Conservation (phyloP, 208 protist genomes). For the Acanthamoeba lenticulata region DNA sequence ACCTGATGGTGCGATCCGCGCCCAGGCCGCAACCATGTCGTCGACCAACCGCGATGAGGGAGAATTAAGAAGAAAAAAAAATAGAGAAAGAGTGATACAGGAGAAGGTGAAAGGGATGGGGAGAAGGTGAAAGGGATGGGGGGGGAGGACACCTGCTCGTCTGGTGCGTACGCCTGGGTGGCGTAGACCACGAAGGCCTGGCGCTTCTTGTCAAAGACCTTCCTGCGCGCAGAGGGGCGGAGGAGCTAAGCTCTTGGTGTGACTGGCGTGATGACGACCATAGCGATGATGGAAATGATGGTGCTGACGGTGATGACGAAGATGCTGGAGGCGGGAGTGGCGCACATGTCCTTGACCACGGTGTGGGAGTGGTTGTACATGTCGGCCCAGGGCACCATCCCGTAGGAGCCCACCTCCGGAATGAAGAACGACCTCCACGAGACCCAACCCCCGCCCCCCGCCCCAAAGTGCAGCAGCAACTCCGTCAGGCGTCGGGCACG, state of each 20-base stretch:
- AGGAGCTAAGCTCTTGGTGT: too few species aligned
- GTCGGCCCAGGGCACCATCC: constrained; percentile 14
- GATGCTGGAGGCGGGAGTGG: neutral
- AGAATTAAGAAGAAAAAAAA: too few species aligned
- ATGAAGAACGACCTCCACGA: neutral
- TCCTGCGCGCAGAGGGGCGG: neutral
- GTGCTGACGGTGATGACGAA: neutral
- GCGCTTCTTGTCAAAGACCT: neutral
- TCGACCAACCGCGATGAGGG: too few species aligned
- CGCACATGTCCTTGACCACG: neutral
- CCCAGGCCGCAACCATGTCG: neutral
- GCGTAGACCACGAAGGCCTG: neutral
- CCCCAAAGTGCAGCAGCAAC: neutral
- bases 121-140: neutral
- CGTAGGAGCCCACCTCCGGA: neutral
- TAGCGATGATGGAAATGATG: neutral
- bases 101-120: too few species aligned
- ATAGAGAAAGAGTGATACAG: too few species aligned
- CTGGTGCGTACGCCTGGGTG: neutral
- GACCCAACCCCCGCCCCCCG: too few species aligned
- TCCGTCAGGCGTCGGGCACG: neutral
- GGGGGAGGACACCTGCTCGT: neutral
- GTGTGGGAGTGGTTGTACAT: constrained; percentile 50
- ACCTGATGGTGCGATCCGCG: neutral
- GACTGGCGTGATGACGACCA: neutral